These are phyloP conservation scores for Ruellia speciosa DNA, from an alignment of 305 asterid genomes.

Conservation along the genomic window DNA sequence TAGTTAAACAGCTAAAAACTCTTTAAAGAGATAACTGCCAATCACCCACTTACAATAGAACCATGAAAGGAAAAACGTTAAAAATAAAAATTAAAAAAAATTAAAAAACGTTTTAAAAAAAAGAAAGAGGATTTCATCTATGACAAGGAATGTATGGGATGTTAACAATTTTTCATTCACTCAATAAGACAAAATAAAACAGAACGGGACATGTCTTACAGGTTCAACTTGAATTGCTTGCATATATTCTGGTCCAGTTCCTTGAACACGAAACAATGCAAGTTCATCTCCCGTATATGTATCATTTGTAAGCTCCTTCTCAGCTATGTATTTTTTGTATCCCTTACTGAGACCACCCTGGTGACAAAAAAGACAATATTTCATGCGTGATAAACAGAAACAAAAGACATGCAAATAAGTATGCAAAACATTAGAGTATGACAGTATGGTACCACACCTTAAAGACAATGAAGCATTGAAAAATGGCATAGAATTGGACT, in stretches of 20 bases:
- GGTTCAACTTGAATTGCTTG: constrained; percentile 92
- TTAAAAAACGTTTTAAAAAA: too few species aligned
- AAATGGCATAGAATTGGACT: constrained; percentile 55
- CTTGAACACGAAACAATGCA: constrained; percentile 76
- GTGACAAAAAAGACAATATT: constrained; percentile 22
- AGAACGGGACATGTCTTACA: constrained; percentile 33
- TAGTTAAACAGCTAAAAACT: too few species aligned
- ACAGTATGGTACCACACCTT: constrained; percentile 41
- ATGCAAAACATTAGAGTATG: not conserved
- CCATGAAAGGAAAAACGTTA: too few species aligned
- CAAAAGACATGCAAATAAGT: not conserved
- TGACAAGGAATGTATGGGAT: not conserved
- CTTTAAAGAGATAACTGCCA: too few species aligned
- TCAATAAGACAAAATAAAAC: not conserved
- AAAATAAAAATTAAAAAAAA: too few species aligned
- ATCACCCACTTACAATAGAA: too few species aligned
- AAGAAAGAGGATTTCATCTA: too few species aligned
- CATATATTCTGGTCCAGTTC: constrained; percentile 62
- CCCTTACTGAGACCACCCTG: constrained; percentile 73
- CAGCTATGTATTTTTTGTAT: constrained; percentile 50
- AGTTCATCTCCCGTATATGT: constrained; percentile 53
- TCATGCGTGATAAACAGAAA: constrained; percentile 17
- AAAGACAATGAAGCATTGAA: constrained; percentile 56
- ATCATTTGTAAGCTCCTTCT: constrained; percentile 59
- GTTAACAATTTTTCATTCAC: constrained; percentile 9